Evolutionary conservation across 306 rosid species (phyloP), one percentile per base, ranked within the genome.

Genomic region (Delonix regia): DNA sequence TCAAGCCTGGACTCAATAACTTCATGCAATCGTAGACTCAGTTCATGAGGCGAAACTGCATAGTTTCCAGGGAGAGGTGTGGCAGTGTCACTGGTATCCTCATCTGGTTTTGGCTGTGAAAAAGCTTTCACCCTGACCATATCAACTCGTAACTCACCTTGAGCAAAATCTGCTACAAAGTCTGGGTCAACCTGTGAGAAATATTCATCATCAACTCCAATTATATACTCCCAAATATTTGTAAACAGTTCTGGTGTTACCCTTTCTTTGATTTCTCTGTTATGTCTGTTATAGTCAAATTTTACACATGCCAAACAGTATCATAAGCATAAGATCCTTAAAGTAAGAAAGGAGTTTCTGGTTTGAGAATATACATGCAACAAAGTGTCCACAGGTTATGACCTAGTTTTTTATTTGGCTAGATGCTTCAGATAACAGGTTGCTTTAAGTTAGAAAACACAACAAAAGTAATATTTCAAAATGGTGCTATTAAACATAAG

Each of bases 1-100:
- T 90, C 89, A 0, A 94, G 94, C 47, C 94, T 87, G 27, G 88
- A 86, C 85, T 92, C 90, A 59, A 92, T 86, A 59, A 94, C 86
- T 81, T 89, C 90, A 27, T 94, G 97, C 77, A 94, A 83, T 24
- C 89, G 89, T 74, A 94, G 45, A 65, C 83, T 89, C 68, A 94
- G 86, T 85, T 89, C 93, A 66, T 78, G 76, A 15, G 98, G 91
- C n/a, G 93, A 89, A 74, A 94, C 96, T 33, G 89, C 90, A 83
- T 85, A 86, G 83, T 90, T 85, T 28, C 77, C 87, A 25, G 85
- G 83, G 69, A 83, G 69, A 56, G 42, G 45, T n/a, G 83, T 80
- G 30, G 5, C 9, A 15, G 81, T 18, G 45, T 82, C 84, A 22
- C 74, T 55, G 16, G 48, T 77, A 72, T 81, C 90, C 45, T 75